These are phyloP conservation scores for Verticillium nubilum DNA, from an alignment of 2,329 filamentous ascomycete species.

Conservation along the genomic window DNA sequence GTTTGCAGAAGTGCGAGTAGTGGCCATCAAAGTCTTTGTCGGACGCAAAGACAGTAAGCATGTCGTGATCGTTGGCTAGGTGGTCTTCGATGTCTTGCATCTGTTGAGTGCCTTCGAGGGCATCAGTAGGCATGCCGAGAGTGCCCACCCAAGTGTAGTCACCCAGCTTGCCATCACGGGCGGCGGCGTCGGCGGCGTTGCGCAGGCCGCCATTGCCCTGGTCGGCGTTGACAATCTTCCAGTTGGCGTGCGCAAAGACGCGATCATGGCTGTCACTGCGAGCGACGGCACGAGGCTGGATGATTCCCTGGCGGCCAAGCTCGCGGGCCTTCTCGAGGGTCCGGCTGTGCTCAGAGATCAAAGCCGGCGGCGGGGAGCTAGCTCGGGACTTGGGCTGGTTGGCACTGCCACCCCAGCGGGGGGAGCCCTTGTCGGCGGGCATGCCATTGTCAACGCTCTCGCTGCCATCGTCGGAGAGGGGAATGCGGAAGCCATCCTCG, in stretches of 20 bases:
- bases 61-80: conserved; percentile 75
- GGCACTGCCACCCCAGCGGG: conserved; percentile 68
- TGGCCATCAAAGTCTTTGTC: conserved; percentile 94
- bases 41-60: conserved; percentile 76
- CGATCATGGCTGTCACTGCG: conserved; percentile 61
- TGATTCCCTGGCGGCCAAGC: conserved; percentile 51
- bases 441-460: conserved; percentile 41
- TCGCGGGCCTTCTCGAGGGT: conserved; percentile 52
- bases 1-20: conserved; percentile 95
- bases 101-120: conserved; percentile 65
- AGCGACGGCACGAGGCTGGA: conserved; percentile 44
- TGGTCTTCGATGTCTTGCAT: conserved; percentile 80
- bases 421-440: conserved; percentile 68
- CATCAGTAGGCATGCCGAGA: conserved; percentile 89
- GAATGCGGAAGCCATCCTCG: conserved; percentile 51
- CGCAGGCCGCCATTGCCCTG: conserved; percentile 90
- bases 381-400: conserved; percentile 77
- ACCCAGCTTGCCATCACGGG: conserved; percentile 60
- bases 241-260: conserved; percentile 71
- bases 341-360: conserved; percentile 64
- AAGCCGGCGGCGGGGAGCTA: conserved; percentile 67
- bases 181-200: conserved; percentile 78
- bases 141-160: conserved; percentile 91
- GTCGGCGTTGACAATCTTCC: conserved; percentile 78
- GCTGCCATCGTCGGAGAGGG: conserved; percentile 42